A percentile compares a stretch with the other conserved stretches of the same genome.
Conservation (phyloP, 2,329 filamentous ascomycete species). For the Colletotrichum sp. region DNA sequence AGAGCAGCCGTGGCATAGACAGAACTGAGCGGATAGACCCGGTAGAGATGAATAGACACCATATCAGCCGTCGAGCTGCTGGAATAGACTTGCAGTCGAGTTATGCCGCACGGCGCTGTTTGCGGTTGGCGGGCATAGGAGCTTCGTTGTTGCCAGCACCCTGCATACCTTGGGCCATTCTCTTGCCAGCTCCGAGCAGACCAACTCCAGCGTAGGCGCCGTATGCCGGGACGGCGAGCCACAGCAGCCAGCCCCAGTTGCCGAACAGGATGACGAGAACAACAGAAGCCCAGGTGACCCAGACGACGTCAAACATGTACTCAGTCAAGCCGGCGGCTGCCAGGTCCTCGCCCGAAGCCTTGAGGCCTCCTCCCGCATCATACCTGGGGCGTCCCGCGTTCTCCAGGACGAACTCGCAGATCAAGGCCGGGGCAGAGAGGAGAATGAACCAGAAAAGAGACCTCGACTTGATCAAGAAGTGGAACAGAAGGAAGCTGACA, state of each 20-base stretch:
- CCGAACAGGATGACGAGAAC: slow-evolving; percentile 78
- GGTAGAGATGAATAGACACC: neutral
- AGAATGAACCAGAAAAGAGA: slow-evolving; percentile 72
- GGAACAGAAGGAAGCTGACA: slow-evolving; percentile 73
- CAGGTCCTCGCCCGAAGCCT: slow-evolving; percentile 84
- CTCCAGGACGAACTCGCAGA: slow-evolving; percentile 88
- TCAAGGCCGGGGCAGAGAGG: slow-evolving; percentile 75
- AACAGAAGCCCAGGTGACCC: slow-evolving; percentile 87
- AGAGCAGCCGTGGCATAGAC: slow-evolving; percentile 44
- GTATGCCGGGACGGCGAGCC: slow-evolving; percentile 60
- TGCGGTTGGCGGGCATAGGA: slow-evolving; percentile 52
- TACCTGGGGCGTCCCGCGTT: slow-evolving; percentile 80
- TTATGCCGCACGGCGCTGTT: slow-evolving; percentile 59
- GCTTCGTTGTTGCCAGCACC: slow-evolving; percentile 32
- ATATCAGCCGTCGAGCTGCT: neutral
- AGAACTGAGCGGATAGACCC: slow-evolving; percentile 4
- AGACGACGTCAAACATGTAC: slow-evolving; percentile 97
- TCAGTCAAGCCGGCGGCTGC: slow-evolving; percentile 88
- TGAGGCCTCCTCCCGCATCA: slow-evolving; percentile 70
- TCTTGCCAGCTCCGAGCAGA: slow-evolving; percentile 58
- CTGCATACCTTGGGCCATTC: slow-evolving; percentile 53
- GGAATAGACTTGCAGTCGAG: neutral
- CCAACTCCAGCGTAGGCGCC: slow-evolving; percentile 59
- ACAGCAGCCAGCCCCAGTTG: slow-evolving; percentile 72
- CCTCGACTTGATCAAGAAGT: slow-evolving; percentile 69